Evolutionary conservation across 163 green algal genomes (phyloP).

Genomic region (Scenedesmus sp.): DNA sequence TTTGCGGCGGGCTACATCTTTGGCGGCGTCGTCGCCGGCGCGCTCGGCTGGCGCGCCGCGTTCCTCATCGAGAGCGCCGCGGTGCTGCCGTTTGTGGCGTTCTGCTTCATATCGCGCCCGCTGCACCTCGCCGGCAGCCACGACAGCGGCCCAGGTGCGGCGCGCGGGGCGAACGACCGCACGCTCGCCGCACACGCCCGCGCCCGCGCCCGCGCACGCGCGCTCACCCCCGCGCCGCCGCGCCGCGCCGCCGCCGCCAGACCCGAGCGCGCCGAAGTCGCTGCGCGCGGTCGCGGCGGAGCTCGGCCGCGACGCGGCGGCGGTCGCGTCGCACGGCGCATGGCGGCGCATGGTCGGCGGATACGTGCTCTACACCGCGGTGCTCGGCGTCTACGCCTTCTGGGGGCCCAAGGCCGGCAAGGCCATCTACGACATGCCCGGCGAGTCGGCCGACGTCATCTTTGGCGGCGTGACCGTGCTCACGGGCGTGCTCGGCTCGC

Average conservation of each 20-base stretch:
- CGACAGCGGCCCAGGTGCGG: constrained; percentile 48
- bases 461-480: constrained; percentile 93
- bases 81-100: constrained; percentile 89
- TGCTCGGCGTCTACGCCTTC: constrained; percentile 91
- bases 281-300: constrained; percentile 24
- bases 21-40: constrained; percentile 50
- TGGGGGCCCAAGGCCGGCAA: constrained; percentile 83
- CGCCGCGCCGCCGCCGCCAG: background rate
- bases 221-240: background rate
- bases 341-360: constrained; percentile 54
- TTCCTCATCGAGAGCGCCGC: constrained; percentile 80
- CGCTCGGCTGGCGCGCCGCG: constrained; percentile 75
- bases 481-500: constrained; percentile 77
- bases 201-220: no score
- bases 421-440: constrained; percentile 73
- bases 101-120: constrained; percentile 68
- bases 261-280: constrained; percentile 16
- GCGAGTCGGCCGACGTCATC: constrained; percentile 74
- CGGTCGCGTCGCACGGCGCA: constrained; percentile 55
- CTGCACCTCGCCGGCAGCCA: constrained; percentile 63
- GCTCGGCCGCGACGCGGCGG: constrained; percentile 53
- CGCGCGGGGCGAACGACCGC: background rate
- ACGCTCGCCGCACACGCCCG: no score
- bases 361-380: constrained; percentile 73
- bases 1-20: constrained; percentile 85